Percentiles rank a stretch among this genome's conserved stretches.
Conservation (phyloP, 495 filamentous ascomycete species). For the Aspergillus biplanus region DNA sequence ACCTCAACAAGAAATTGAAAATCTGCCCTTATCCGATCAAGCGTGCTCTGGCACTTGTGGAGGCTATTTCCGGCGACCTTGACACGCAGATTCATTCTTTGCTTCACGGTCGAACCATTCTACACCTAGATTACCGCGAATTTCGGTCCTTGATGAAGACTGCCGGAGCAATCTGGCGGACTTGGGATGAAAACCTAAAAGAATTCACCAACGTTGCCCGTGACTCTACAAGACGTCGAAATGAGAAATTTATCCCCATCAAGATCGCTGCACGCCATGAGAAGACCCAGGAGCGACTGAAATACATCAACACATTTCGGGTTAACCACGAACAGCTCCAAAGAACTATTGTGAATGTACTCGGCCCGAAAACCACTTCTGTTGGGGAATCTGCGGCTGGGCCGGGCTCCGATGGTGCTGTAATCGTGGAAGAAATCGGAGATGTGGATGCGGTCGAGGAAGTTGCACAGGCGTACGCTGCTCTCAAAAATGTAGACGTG, state of each 20-base stretch:
- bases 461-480: conserved; percentile 90
- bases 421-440: conserved; percentile 88
- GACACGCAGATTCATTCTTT: conserved; percentile 83
- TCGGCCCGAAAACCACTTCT: conserved; percentile 66
- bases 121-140: conserved; percentile 89
- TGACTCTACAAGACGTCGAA: conserved; percentile 85
- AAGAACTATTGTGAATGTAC: conserved; percentile 90
- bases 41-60: conserved; percentile 89
- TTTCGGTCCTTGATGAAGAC: conserved; percentile 84
- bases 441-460: conserved; percentile 98
- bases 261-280: conserved; percentile 85
- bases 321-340: conserved; percentile 97
- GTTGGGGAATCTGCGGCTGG: conserved; percentile 50
- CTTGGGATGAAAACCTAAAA: conserved; percentile 94
- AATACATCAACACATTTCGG: conserved; percentile 91
- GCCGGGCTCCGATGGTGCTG: conserved; percentile 58
- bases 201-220: conserved; percentile 97
- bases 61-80: conserved; percentile 95
- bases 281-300: conserved; percentile 84
- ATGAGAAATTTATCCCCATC: conserved; percentile 97
- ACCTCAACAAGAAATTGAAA: conserved; percentile 95
- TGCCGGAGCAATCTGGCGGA: conserved; percentile 81
- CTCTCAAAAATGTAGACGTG: conserved; percentile 90
- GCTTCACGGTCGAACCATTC: conserved; percentile 81
- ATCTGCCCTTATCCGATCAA: conserved; percentile 93